Conservation (phyloP, 192 early-diverging fungal genomes). For the Rhizoclosmatium sp. region DNA sequence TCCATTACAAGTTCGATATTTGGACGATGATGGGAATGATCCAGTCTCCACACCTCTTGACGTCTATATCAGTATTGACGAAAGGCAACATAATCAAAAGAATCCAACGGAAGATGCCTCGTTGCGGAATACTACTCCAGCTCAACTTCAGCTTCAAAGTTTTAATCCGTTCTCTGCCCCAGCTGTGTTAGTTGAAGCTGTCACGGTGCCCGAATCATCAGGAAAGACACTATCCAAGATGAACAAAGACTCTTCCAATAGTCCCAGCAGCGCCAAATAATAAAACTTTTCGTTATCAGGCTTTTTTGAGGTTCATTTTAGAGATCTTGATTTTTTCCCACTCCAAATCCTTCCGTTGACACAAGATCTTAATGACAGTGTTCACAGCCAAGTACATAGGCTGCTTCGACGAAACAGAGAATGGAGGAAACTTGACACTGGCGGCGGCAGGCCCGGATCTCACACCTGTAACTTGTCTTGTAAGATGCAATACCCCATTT, state of each 20-base stretch:
- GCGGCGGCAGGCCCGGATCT: too few species aligned
- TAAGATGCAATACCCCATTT: too few species aligned
- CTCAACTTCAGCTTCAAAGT: neutral
- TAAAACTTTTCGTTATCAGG: neutral
- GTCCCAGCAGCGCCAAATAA: neutral
- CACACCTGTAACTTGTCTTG: too few species aligned
- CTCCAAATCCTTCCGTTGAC: neutral
- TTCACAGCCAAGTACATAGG: neutral
- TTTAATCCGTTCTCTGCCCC: neutral
- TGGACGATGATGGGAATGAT: neutral
- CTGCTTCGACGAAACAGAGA: too few species aligned
- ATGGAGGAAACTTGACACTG: too few species aligned
- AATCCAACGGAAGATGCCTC: neutral
- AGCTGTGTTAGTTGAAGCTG: neutral
- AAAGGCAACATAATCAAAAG: neutral
- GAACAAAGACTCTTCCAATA: neutral
- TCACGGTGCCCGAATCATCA: neutral
- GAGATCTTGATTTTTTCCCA: too few species aligned
- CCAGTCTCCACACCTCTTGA: neutral
- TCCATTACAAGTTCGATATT: neutral
- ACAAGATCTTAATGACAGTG: neutral
- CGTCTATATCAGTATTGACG: neutral
- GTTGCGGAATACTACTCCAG: neutral
- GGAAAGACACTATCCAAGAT: neutral
- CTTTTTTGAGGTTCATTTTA: too few species aligned